Evolutionary conservation across 768 basidiomycete species (phyloP).

Genomic region (Suillus discolor): DNA sequence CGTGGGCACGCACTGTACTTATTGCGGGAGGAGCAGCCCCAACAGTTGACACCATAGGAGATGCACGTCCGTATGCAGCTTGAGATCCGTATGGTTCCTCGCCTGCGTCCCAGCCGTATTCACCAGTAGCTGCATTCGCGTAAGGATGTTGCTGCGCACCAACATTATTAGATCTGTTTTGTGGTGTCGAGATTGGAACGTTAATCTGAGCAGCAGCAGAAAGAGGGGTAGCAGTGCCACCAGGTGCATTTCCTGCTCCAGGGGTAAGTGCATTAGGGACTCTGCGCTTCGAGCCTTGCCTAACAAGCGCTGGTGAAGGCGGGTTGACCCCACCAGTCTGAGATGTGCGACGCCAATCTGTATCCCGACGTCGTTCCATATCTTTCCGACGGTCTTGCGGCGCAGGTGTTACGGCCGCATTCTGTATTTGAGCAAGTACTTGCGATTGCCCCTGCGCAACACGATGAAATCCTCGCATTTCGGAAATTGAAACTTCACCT

Average conservation of each 20-base stretch:
- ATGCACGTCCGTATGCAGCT: slow-evolving; percentile 68
- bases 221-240: slow-evolving; percentile 62
- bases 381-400: slow-evolving; percentile 65
- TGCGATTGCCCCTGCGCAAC: slow-evolving; percentile 58
- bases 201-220: slow-evolving; percentile 77
- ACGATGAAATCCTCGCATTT: slow-evolving; percentile 15
- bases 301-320: slow-evolving; percentile 78
- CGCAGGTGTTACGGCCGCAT: slow-evolving; percentile 44
- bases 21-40: slow-evolving; percentile 72
- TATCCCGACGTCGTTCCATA: slow-evolving; percentile 48
- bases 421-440: slow-evolving; percentile 67
- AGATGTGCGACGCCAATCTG: slow-evolving; percentile 66
- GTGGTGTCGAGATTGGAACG: slow-evolving; percentile 61
- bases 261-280: slow-evolving; percentile 62
- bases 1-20: slow-evolving; percentile 71
- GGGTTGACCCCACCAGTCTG: slow-evolving; percentile 56
- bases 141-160: slow-evolving; percentile 65
- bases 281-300: slow-evolving; percentile 74
- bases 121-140: slow-evolving; percentile 60
- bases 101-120: slow-evolving; percentile 45
- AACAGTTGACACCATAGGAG: slow-evolving; percentile 78
- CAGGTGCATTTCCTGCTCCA: slow-evolving; percentile 47
- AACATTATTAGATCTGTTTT: slow-evolving; percentile 47
- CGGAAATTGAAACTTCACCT: slow-evolving; percentile 29
- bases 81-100: slow-evolving; percentile 64